Conservation (phyloP, 331 rosid species). For the Cydonia oblonga region DNA sequence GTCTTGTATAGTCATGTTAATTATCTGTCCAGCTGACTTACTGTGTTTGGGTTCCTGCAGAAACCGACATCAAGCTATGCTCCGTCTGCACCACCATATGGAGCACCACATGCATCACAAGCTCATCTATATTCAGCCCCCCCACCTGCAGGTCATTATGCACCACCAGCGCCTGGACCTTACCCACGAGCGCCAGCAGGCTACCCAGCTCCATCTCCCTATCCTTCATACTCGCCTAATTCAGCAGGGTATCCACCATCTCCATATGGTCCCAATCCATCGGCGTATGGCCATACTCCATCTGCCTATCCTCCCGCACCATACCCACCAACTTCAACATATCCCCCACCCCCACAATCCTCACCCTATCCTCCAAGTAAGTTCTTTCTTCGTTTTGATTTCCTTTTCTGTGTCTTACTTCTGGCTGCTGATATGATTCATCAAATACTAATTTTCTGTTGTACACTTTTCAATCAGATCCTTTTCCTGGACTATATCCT, state of each 20-base stretch:
- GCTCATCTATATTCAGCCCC: constrained; percentile 21
- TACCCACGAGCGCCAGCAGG: constrained; percentile 19
- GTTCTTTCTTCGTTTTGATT: background rate
- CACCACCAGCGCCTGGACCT: constrained; percentile 14
- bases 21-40: background rate
- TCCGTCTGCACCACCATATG: constrained; percentile 59
- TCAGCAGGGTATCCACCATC: constrained; percentile 32
- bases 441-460: background rate
- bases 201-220: constrained; percentile 23
- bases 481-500: constrained; percentile 50
- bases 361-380: constrained; percentile 38
- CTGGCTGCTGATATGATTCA: background rate
- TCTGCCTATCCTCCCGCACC: constrained; percentile 26
- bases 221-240: constrained; percentile 20
- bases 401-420: background rate
- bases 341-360: constrained; percentile 40
- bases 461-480: constrained; percentile 15
- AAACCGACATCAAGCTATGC: constrained; percentile 25
- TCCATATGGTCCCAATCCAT: constrained; percentile 1
- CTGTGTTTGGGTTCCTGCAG: constrained; percentile 20
- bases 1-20: background rate
- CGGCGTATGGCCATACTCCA: constrained; percentile 4
- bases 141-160: constrained; percentile 20
- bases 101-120: constrained; percentile 14
- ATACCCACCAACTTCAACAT: constrained; percentile 30